Evolutionary conservation across 2,329 filamentous ascomycete species (phyloP).

Genomic region (Ascochyta fabae): DNA sequence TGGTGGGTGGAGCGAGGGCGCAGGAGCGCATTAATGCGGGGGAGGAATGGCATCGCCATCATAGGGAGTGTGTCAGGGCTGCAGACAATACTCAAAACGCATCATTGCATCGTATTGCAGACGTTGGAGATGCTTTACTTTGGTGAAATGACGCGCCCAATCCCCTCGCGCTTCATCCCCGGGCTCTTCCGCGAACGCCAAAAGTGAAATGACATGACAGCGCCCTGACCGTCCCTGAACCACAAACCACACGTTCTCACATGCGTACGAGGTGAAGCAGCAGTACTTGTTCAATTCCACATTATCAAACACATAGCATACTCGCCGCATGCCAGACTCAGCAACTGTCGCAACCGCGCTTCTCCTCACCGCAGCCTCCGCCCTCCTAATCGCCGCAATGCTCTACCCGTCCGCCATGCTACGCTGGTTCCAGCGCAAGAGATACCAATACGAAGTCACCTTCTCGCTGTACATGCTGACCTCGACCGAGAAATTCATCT

Average conservation of each 20-base stretch:
- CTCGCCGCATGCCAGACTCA: constrained; percentile 39
- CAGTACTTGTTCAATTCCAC: not conserved
- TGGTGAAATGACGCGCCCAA: constrained; percentile 13
- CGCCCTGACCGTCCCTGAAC: constrained; percentile 7
- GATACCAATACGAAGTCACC: constrained; percentile 98
- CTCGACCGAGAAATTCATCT: constrained; percentile 92
- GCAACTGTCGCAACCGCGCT: constrained; percentile 43
- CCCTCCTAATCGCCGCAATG: constrained; percentile 53
- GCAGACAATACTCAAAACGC: constrained; percentile 23
- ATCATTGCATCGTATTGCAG: constrained; percentile 12
- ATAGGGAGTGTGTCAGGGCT: constrained; percentile 3
- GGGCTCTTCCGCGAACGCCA: constrained; percentile 15
- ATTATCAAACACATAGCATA: not conserved
- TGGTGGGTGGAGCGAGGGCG: constrained; percentile 23
- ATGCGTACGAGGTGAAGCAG: not conserved
- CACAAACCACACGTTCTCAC: not conserved
- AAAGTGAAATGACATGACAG: constrained; percentile 18
- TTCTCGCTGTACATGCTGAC: constrained; percentile 98
- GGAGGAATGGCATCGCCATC: constrained; percentile 18
- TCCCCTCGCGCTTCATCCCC: constrained; percentile 16
- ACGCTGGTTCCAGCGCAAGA: constrained; percentile 90
- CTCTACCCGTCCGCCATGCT: constrained; percentile 64
- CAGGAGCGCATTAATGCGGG: constrained; percentile 4
- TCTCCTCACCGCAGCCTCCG: constrained; percentile 45
- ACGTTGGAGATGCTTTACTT: not conserved